Conservation (phyloP, 371 early-diverging fungal genomes). For the Fennellomyces sp. region DNA sequence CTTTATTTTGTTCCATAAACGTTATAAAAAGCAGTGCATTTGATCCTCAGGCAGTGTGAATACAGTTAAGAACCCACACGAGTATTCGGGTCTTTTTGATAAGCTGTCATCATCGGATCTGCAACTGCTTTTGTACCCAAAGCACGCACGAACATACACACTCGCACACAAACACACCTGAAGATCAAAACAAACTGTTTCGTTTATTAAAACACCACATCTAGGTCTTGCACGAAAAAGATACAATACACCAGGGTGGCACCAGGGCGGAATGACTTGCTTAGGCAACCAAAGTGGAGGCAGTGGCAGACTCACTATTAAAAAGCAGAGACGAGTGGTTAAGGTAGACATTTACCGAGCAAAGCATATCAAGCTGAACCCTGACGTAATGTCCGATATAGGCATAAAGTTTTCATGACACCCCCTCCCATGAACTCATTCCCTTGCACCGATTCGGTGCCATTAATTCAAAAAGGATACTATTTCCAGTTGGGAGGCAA, state of each 20-base stretch:
- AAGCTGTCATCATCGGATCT: slow-evolving; percentile 17
- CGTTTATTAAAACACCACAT: slow-evolving; percentile 1
- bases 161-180: background rate
- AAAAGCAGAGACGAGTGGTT: slow-evolving; percentile 33
- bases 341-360: slow-evolving; percentile 50
- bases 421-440: background rate
- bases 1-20: background rate
- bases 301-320: slow-evolving; percentile 54
- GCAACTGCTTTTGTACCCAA: background rate
- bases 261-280: background rate
- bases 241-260: background rate
- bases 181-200: slow-evolving; percentile 6
- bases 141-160: background rate
- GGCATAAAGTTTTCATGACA: slow-evolving; percentile 3
- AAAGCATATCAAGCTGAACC: slow-evolving; percentile 1
- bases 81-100: slow-evolving; percentile 1
- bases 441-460: background rate
- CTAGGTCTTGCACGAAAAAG: slow-evolving; percentile 3
- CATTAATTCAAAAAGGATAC: slow-evolving; percentile 45
- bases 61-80: slow-evolving; percentile 17
- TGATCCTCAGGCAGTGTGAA: slow-evolving; percentile 31
- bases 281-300: slow-evolving; percentile 54
- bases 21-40: background rate
- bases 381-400: slow-evolving; percentile 35
- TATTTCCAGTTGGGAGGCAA: slow-evolving; percentile 99